Conservation (phyloP, 169 alveolate genomes). For the Eimeria falciformis region DNA sequence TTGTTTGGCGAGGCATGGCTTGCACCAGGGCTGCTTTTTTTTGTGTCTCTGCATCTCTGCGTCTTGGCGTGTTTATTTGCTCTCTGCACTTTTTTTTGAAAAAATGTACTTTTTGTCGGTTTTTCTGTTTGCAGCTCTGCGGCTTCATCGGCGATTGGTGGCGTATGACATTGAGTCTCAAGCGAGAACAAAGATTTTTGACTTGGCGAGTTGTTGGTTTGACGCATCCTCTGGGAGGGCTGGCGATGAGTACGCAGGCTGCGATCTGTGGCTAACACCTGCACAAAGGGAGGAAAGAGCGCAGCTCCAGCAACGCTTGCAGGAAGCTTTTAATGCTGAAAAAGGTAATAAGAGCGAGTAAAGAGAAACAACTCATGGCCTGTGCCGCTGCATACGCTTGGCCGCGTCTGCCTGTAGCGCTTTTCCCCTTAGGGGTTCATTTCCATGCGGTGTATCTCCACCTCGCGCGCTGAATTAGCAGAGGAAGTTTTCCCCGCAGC, state of each 20-base stretch:
- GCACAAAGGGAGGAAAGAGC: not conserved
- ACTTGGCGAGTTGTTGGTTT: slow-evolving; percentile 34
- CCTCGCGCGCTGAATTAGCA: too few species aligned
- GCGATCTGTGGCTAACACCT: slow-evolving; percentile 37
- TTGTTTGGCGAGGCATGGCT: not conserved
- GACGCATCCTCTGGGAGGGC: not conserved
- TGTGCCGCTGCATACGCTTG: too few species aligned
- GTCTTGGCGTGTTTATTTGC: not conserved
- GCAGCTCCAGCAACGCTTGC: slow-evolving; percentile 3
- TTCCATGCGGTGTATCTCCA: too few species aligned
- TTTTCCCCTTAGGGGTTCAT: too few species aligned
- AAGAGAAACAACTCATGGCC: too few species aligned
- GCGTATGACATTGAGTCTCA: not conserved
- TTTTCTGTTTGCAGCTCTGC: slow-evolving; percentile 9
- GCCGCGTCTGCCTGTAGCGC: too few species aligned
- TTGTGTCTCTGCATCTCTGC: not conserved
- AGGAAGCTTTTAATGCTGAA: not conserved
- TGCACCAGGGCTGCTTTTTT: not conserved
- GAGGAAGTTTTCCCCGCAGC: too few species aligned
- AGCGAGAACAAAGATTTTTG: not conserved
- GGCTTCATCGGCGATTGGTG: slow-evolving; percentile 21
- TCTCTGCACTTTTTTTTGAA: not conserved
- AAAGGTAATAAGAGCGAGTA: too few species aligned
- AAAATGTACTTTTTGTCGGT: not conserved
- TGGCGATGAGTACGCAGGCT: not conserved